Evolutionary conservation across 192 early-diverging fungal genomes (phyloP), one percentile per base, ranked within the genome.

Genomic region (Coemansia sp.): DNA sequence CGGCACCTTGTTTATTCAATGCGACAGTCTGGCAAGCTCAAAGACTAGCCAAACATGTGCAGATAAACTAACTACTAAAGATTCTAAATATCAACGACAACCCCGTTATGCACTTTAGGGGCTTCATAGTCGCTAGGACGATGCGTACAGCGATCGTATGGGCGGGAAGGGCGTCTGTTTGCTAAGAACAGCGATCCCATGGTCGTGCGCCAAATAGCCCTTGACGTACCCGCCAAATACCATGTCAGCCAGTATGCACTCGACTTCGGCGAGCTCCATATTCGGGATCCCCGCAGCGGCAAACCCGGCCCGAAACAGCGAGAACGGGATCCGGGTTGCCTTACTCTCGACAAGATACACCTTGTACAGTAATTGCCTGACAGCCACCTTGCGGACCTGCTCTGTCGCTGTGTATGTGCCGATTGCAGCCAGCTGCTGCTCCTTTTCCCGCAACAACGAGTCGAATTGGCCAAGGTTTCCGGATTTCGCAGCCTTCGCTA

Each of bases 361-460:
- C 77, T 88, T 91, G 69, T 88, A 82, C 66, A 96, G 89, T 55
- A 99, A 75, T 36, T 81, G 87, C 34, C 95, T 75, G 5, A 94
- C 75, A 7, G 84, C 89, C 25, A 99, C 75, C 48, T 76, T 74
- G 41, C 92, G 78, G 19, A 87, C 85, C 14, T 88, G 70, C 66
- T 98, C 97, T 2, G 97, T 84, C 10, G 91, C 90, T 63, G 96
- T 67, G 67, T 88, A 98, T 4, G 89, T 90, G 14, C 92, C 92
- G 41, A 86, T 71, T 6, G 70, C 45, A 29, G 93, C 83, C 57
- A 98, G 71, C 10, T 67, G 63, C 29, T 78, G 59, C 75, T 93
- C 89, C 34, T 83, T 71, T 17, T 67, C 48, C 13, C 43, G 66
- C 34, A 99, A 64, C 0, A 76, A 64, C 38, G 81, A 72, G 61